Evolutionary conservation across 176 grass and related monocot genomes (phyloP), one percentile per base, ranked within the genome.

Genomic region (Triticum urartu): DNA sequence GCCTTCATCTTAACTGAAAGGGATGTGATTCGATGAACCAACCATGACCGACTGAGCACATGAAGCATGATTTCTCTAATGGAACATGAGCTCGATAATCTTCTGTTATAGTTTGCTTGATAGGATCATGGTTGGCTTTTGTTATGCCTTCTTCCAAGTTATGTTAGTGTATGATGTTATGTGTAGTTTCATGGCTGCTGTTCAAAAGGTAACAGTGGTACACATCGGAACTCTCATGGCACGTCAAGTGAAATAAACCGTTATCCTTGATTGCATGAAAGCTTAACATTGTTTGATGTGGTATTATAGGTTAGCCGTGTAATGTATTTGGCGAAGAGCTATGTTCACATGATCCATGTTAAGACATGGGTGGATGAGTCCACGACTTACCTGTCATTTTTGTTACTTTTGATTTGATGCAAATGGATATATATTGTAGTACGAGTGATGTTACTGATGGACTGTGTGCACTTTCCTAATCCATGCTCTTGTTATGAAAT

Each of bases 401-500:
- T 28, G 4, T 48, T 24, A 25, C 8, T 45, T 45, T 45, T 83
- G 21, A 54, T 42, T 33, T 20, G 26, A 54, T 74, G 14, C 24
- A 72, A 67, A 20, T 75, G 18, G 67, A 54, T 54, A 73, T 79
- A 63, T 25, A 2, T 52, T 70, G 68, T 60, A 47, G 6, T 33
- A 78, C 28, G 6, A 69, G 18, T 26, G 10, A 79, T 63, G 52
- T 15, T 71, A 62, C 59, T 48, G 9, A 9, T 64, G 39, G 52
- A 64, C 40, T 89, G 5, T 12, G 6, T 52, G 20, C 22, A 36
- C 42, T 54, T 13, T 54, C 20, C 28, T 56, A 21, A 77, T 77
- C 4, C 74, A 20, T 15, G 12, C 47, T 77, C 73, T 76, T 76
- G 14, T 45, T 65, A 72, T 79, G n/a, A 64, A 84, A 21, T 79